Evolutionary conservation across 768 basidiomycete genomes (phyloP), one percentile per base, ranked within the genome.

Genomic region (Pulveroboletus sp.): DNA sequence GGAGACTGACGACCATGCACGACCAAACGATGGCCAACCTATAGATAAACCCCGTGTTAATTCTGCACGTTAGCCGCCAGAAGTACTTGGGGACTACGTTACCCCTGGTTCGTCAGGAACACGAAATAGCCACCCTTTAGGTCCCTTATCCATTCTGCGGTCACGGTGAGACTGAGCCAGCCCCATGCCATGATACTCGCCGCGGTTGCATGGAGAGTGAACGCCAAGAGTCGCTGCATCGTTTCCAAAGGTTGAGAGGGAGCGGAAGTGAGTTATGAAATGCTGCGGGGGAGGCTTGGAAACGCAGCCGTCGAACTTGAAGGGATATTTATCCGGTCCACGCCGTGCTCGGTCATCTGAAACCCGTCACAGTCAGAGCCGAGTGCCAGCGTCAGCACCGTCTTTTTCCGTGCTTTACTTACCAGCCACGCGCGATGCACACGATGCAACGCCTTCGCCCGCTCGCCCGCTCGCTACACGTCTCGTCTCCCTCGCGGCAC

Each of bases 61-160:
- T 11, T 16, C 10, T 47, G 40, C 12, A n/a, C n/a, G 33, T 23
- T 14, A 13, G 16, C 9, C 23, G 2, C 7, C 7, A 23, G n/a
- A n/a, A 31, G n/a, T n/a, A n/a, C n/a, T 10, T 0, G 11, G 25
- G 27, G 16, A 19, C 10, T 2, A 36, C 20, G 6, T 42, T 41
- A 62, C 88, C 86, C 87, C 66, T 88, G 81, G 55, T 90, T 86
- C 1, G 90, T 93, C 45, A 92, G 69, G 60, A 79, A 92, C 62
- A 85, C 84, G 40, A 75, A 77, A 55, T 82, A 80, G 1, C 87
- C 87, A 2, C 85, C 85, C 53, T 75, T 78, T 56, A 79, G 80
- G 3, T 55, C 47, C 11, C n/a, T 33, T 1, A 82, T 74, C 52
- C 65, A 69, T 1, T 49, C 47, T 44, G 64, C 58, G 6, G 70